Base-by-base conservation (phyloP, 2,329 filamentous ascomycete genomes). In the Sporothrix globosa region DNA sequence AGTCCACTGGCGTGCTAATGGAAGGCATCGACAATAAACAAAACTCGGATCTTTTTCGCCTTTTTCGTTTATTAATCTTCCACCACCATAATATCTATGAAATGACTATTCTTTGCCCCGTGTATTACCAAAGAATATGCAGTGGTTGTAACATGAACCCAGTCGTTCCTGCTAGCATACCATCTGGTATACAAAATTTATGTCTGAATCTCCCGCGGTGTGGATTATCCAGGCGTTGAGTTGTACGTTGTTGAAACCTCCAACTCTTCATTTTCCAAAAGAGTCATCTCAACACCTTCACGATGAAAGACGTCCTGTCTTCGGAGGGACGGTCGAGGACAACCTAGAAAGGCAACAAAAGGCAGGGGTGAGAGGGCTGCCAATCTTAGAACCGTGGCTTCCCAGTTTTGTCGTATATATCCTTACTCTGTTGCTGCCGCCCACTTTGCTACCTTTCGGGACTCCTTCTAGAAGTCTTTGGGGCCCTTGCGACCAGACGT, bases 401-500 rank as follows among this genome's bases (percentile, higher is more conserved):
- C 39, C 13, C 21, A 17, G 44, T 21, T 21, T 63, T 50, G n/a
- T 60, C 54, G 27, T 44, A 3, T 19, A 27, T 34, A 21, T 4
- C 50, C 34, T 24, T 50, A 19, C 9, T 7, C 39, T 21, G 21
- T n/a, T 39, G 5, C 14, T 46, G 58, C 41, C 24, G 19, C n/a
- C 41, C 17, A 27, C 7, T n/a, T 48, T 21, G 19, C 2, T 14
- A 53, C 30, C 53, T 14, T 13, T 7, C 14, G 44, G 24, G 46
- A 13, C 39, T 54, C 44, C 17, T 39, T 69, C 68, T 65, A 69
- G 9, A 69, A 69, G 34, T 54, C 34, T n/a, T 41, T 48, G 39
- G 17, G 66, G 27, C 50, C 58, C 52, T 71, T 71, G 67, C 63
- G 67, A n/a, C 50, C 63, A 13, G 66, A 13, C 13, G 50, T 27